Base-by-base conservation (phyloP, 176 grass and related monocot species). In the Thinopyrum elongatum region DNA sequence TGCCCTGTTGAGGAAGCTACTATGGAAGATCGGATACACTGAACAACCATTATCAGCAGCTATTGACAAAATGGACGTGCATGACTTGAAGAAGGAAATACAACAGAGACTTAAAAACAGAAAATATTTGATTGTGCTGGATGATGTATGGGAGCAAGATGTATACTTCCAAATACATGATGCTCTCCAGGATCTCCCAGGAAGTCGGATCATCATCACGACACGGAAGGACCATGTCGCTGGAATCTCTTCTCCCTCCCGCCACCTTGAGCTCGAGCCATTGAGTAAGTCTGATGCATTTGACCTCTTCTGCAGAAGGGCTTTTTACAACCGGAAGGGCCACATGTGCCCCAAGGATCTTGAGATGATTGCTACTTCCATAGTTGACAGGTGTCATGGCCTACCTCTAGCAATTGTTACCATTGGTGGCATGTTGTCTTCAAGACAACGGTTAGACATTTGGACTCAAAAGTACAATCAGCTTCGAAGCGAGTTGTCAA, bases 101-200 rank as follows among this genome's bases (percentile, higher is more conserved):
- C 46, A 80, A 14, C 1, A 29, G 11, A 62, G 7, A 28, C 84
- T 94, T 49, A 7, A 71, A 39, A 17, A n/a, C 8, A 88, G 17
- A 26, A 97, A 85, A 80, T 97, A 85, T 46, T 76, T 97, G 21
- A 90, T 97, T 35, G 85, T 97, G 12, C 65, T 97, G 26, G 91
- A 94, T 76, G 94, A 97, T 88, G 87, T 97, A 0, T 97, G 92
- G 94, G 61, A 94, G 15, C 78, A 88, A 82, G 36, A 86, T 6
- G 85, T 38, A 33, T 97, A 89, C 66, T 72, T 38, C 10, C 55
- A 97, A n/a, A 86, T 92, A 21, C 26, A 2, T 42, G 85, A 92
- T 55, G 89, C 75, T 63, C 67, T 94, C 3, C 29, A 92, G 82
- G 84, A 86, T 55, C 1, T 27, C 15, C 51, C 44, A 10, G 42